phyloP scores from a whole-genome alignment of 306 rosid species.

The Acmispon strigosus region DNA sequence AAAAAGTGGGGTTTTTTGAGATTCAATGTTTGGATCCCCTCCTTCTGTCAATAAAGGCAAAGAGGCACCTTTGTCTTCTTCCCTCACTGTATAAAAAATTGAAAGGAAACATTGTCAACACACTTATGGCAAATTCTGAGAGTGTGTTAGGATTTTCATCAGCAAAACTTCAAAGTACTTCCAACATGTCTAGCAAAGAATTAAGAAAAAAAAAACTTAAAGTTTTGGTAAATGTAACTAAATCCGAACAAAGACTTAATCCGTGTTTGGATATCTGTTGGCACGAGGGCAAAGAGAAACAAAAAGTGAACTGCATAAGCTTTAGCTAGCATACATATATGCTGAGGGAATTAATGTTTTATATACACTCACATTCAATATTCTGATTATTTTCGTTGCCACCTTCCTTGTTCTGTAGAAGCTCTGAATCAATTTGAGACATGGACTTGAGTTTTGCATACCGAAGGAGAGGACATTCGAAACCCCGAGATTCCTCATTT shows the following conservation, averaged over 20 bases:
- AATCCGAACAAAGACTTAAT: too few species aligned
- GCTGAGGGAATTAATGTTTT: not conserved
- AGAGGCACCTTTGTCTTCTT: constrained; percentile 37
- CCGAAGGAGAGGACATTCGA: too few species aligned
- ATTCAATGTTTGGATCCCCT: constrained; percentile 37
- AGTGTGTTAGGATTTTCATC: not conserved
- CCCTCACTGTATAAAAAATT: constrained; percentile 45
- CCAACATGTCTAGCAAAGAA: too few species aligned
- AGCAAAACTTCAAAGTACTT: too few species aligned
- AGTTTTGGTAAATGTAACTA: too few species aligned
- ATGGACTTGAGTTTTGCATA: constrained; percentile 29
- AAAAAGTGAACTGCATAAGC: too few species aligned
- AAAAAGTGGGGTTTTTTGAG: constrained; percentile 40
- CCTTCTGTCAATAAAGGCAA: constrained; percentile 39
- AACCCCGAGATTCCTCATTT: constrained; percentile 23
- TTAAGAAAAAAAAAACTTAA: too few species aligned
- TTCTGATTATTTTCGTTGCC: not conserved
- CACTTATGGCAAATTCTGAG: not conserved
- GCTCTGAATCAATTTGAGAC: not conserved
- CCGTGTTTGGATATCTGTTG: too few species aligned
- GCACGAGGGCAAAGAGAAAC: too few species aligned
- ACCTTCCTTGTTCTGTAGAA: constrained; percentile 4
- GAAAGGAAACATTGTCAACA: not conserved
- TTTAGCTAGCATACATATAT: too few species aligned
- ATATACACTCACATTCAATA: constrained; percentile 24